A percentile compares a stretch with the other conserved stretches of the same genome.
Conservation (phyloP, 305 asterid species). For the Solanum hybrid region DNA sequence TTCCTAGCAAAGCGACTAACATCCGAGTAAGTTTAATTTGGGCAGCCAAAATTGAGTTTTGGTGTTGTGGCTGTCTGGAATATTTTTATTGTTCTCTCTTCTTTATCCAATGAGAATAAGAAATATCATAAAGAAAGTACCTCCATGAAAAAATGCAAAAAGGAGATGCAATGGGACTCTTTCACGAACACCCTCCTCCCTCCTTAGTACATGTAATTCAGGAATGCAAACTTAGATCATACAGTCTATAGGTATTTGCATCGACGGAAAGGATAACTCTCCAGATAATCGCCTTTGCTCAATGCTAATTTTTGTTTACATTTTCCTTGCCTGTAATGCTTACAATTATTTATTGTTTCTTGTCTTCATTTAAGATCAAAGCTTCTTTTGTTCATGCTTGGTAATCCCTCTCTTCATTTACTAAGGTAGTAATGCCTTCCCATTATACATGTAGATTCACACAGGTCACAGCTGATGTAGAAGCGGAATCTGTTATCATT, state of each 20-base stretch:
- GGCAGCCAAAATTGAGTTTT: neutral
- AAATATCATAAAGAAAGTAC: neutral
- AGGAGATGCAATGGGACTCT: neutral
- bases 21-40: constrained; percentile 70
- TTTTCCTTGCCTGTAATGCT: neutral
- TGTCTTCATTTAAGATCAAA: neutral
- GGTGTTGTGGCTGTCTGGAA: neutral
- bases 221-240: neutral
- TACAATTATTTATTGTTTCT: neutral
- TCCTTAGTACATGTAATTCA: neutral
- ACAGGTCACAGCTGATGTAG: constrained; percentile 66
- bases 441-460: constrained; percentile 46
- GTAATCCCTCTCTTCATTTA: neutral
- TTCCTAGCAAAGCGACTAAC: constrained; percentile 88
- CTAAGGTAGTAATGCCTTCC: neutral
- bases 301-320: neutral
- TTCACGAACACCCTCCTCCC: neutral
- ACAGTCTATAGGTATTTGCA: neutral
- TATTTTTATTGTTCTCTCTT: neutral
- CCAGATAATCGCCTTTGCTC: neutral
- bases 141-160: neutral
- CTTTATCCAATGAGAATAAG: neutral
- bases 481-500: constrained; percentile 79
- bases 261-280: neutral
- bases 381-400: neutral